Base-by-base conservation (phyloP, 805 yeast genomes). In the Clavispora santaluciae region DNA sequence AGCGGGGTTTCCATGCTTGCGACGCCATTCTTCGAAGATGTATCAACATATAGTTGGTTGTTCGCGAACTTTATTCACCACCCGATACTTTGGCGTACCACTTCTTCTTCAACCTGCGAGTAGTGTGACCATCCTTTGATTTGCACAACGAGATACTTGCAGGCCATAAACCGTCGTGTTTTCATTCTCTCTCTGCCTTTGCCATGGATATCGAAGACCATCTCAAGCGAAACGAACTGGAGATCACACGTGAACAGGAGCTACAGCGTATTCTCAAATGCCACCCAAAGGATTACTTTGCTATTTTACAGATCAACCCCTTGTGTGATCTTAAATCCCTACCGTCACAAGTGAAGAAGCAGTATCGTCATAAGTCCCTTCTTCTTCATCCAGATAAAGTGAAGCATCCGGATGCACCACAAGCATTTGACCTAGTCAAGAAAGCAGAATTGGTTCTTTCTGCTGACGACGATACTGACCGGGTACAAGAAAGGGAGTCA, bases 341-440 rank as follows among this genome's bases (percentile, higher is more conserved):
- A 1, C 46, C 55, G 4, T 44, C 52, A 7, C 71, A 63, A 36
- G 70, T 80, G 41, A 72, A 70, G 46, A 73, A 66, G 43, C 49
- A 61, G 29, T 83, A 71, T 54, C 62, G 87, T 20, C 72, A 70
- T 57, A 80, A 77, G 54, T 79, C 88, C 2, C 60, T 83, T 26
- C 59, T 79, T 43, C 75, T 83, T 13, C 90, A 83, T 55, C 90
- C 90, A 0, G 90, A 83, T 54, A 81, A 79, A 53, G 69, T 77
- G 1, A 54, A 59, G 22, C 74, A 81, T 48, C 62, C 68, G 0
- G 60, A 68, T n/a, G 86, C 88, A 0, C 77, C 85, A 0, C 71
- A 62, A 23, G 88, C 88, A 2, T 83, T 83, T 56, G 83, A 79
- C 51, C 41, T 66, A 25, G 57, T 83, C 38, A 78, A 79, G 46